phyloP scores from a whole-genome alignment of 2,329 filamentous ascomycete genomes.

The Podosphaera xanthii region DNA sequence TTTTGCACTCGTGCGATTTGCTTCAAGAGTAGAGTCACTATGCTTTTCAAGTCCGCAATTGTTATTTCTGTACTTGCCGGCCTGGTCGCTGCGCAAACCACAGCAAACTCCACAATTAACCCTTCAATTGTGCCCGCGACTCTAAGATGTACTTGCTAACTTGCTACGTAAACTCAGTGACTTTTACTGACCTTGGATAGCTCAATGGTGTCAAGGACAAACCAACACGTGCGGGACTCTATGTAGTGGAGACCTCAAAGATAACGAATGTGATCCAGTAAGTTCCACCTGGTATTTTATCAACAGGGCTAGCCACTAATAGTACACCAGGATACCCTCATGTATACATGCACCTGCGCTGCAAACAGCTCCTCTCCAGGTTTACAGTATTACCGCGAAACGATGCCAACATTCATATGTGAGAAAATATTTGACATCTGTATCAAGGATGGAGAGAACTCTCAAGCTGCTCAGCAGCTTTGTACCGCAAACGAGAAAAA shows the following conservation, averaged over 20 bases:
- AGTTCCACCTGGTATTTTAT: slow-evolving; percentile 12
- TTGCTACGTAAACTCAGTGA: not conserved
- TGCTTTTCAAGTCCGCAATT: slow-evolving; percentile 13
- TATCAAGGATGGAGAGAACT: slow-evolving; percentile 22
- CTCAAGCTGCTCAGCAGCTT: slow-evolving; percentile 21
- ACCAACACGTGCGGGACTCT: slow-evolving; percentile 34
- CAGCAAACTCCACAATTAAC: slow-evolving; percentile 12
- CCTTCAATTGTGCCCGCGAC: slow-evolving; percentile 6
- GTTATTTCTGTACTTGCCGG: slow-evolving; percentile 12
- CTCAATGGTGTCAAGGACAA: slow-evolving; percentile 34
- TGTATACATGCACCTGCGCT: slow-evolving; percentile 32
- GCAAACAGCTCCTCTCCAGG: slow-evolving; percentile 29
- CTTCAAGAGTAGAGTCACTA: slow-evolving; percentile 6
- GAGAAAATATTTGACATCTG: slow-evolving; percentile 26
- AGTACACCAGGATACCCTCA: slow-evolving; percentile 22
- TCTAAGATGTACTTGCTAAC: slow-evolving; percentile 8
- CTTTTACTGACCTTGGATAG: slow-evolving; percentile 15
- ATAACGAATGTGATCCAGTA: slow-evolving; percentile 35
- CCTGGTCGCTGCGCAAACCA: slow-evolving; percentile 9
- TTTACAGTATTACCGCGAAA: slow-evolving; percentile 30
- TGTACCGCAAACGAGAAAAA: slow-evolving; percentile 22
- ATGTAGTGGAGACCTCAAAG: slow-evolving; percentile 26
- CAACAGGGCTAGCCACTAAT: slow-evolving; percentile 2
- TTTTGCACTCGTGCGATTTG: no score
- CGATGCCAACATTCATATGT: slow-evolving; percentile 38